Evolutionary conservation across 192 early-diverging fungal species (phyloP).

Genomic region (Linnemannia exigua): DNA sequence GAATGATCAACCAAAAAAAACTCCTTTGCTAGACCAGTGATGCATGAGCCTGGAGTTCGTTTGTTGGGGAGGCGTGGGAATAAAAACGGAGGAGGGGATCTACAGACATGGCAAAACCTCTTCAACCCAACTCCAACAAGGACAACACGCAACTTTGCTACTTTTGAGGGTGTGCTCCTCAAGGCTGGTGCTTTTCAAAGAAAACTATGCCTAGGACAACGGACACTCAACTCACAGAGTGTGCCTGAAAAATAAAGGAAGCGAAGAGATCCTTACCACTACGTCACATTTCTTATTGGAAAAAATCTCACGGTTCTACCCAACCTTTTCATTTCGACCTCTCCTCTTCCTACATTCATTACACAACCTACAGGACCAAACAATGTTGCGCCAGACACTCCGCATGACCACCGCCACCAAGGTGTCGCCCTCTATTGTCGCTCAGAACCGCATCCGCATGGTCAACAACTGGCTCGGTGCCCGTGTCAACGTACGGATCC

Average conservation of each 20-base stretch:
- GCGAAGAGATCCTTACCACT: not conserved
- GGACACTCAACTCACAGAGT: too few species aligned
- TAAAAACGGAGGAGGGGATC: too few species aligned
- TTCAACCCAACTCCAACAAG: too few species aligned
- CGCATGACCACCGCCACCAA: conserved; percentile 44
- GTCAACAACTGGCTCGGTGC: conserved; percentile 48
- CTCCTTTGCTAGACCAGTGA: too few species aligned
- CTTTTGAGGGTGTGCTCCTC: too few species aligned
- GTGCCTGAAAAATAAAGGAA: not conserved
- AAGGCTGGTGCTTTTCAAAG: too few species aligned
- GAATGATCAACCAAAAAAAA: too few species aligned
- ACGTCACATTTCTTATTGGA: not conserved
- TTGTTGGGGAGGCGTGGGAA: too few species aligned
- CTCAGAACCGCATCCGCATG: conserved; percentile 47
- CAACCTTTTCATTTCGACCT: not conserved
- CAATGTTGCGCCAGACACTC: conserved; percentile 52
- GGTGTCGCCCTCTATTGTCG: conserved; percentile 38
- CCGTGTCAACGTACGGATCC: conserved; percentile 41
- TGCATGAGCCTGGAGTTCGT: too few species aligned
- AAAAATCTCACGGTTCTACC: not conserved
- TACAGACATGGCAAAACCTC: too few species aligned
- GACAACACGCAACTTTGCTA: too few species aligned
- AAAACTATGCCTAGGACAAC: too few species aligned
- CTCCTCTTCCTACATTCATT: not conserved
- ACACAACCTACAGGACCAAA: not conserved